Conservation (phyloP, 129 eudicot genomes). For the Kitagawia praeruptora region DNA sequence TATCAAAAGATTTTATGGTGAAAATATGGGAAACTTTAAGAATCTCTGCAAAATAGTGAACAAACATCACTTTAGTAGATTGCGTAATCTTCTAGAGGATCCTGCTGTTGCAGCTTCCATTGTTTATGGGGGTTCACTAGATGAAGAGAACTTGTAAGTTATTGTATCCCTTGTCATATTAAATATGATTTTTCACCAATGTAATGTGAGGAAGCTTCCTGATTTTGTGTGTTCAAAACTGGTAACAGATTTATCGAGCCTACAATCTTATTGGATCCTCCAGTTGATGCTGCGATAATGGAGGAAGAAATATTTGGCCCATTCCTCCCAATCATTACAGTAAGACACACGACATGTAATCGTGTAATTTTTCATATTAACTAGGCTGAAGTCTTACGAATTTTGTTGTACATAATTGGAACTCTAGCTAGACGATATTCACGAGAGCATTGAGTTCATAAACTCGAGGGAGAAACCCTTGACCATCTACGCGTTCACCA, state of each 20-base stretch:
- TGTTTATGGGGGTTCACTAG: constrained; percentile 78
- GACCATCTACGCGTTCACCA: constrained; percentile 74
- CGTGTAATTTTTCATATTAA: background rate
- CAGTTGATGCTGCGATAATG: constrained; percentile 74
- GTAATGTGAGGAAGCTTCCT: background rate
- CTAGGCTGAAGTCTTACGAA: background rate
- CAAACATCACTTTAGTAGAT: constrained; percentile 63
- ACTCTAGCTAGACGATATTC: constrained; percentile 53
- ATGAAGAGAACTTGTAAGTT: constrained; percentile 53
- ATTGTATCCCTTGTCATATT: background rate
- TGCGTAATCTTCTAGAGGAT: constrained; percentile 62
- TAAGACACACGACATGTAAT: constrained; percentile 16
- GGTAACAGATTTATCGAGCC: constrained; percentile 68
- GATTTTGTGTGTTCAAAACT: background rate
- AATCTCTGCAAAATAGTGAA: constrained; percentile 57
- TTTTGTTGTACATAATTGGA: background rate
- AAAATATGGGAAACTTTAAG: constrained; percentile 43
- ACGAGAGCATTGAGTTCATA: constrained; percentile 80
- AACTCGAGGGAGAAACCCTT: constrained; percentile 73
- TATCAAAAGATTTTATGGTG: constrained; percentile 64
- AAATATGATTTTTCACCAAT: background rate
- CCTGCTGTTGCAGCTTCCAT: constrained; percentile 61
- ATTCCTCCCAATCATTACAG: constrained; percentile 88
- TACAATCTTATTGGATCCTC: constrained; percentile 84
- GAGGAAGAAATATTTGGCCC: constrained; percentile 94